These are phyloP conservation scores for Cryptococcus wingfieldii DNA, from an alignment of 1,284 basidiomycete species.

Conservation along the genomic window DNA sequence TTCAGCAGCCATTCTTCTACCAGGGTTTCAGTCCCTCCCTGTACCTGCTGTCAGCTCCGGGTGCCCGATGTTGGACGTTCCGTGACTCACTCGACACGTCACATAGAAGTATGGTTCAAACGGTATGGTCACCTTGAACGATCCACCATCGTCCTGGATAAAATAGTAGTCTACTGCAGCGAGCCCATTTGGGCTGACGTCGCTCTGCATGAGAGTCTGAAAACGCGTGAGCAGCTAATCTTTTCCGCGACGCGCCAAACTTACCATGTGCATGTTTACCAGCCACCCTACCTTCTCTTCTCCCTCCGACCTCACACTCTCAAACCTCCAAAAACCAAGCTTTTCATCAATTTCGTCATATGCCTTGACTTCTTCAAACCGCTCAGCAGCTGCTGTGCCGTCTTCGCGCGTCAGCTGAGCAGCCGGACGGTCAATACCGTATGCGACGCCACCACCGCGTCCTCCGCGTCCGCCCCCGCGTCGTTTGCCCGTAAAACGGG, in stretches of 20 bases:
- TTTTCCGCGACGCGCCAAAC: slow-evolving; percentile 35
- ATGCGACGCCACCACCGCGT: slow-evolving; percentile 23
- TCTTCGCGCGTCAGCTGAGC: slow-evolving; percentile 64
- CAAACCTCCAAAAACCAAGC: slow-evolving; percentile 76
- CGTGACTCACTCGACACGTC: slow-evolving; percentile 69
- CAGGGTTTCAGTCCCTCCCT: slow-evolving; percentile 80
- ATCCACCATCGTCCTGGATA: slow-evolving; percentile 90
- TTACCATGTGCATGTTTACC: slow-evolving; percentile 95
- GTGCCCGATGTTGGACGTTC: neutral
- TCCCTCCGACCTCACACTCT: slow-evolving; percentile 58
- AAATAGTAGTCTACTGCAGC: slow-evolving; percentile 97
- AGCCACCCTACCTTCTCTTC: slow-evolving; percentile 79
- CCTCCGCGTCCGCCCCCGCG: slow-evolving; percentile 8
- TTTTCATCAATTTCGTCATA: slow-evolving; percentile 89
- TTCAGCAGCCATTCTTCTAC: slow-evolving; percentile 97
- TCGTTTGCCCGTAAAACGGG: slow-evolving; percentile 44
- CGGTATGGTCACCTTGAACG: slow-evolving; percentile 90
- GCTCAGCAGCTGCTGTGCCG: slow-evolving; percentile 73
- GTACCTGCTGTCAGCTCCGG: neutral
- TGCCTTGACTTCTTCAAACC: slow-evolving; percentile 70
- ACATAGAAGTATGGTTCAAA: slow-evolving; percentile 96
- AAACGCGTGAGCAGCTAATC: neutral
- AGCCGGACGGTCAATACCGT: slow-evolving; percentile 40
- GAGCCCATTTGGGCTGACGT: slow-evolving; percentile 71
- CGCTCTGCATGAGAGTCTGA: slow-evolving; percentile 78